Conservation (phyloP, 2,329 filamentous ascomycete genomes). For the Pseudocercospora ulei region DNA sequence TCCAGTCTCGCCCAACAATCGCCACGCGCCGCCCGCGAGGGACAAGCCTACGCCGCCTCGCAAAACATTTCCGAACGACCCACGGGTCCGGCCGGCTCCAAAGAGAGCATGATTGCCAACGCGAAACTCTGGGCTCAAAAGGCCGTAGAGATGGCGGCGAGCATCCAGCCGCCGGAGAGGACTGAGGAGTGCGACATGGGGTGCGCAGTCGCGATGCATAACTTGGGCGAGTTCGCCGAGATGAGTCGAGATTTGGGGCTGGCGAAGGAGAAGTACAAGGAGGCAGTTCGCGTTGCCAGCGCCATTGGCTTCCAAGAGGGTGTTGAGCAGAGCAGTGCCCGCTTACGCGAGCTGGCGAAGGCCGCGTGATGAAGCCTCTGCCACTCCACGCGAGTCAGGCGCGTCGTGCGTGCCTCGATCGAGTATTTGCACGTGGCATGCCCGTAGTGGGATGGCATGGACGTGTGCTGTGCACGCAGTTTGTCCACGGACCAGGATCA, state of each 20-base stretch:
- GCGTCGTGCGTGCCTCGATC: too few species aligned
- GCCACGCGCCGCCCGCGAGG: slow-evolving; percentile 32
- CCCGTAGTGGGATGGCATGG: too few species aligned
- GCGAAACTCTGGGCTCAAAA: slow-evolving; percentile 71
- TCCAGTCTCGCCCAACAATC: slow-evolving; percentile 61
- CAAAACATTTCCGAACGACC: slow-evolving; percentile 33
- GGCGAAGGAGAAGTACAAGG: slow-evolving; percentile 58
- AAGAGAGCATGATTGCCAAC: slow-evolving; percentile 55
- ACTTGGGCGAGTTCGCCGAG: slow-evolving; percentile 72
- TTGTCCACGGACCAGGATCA: too few species aligned
- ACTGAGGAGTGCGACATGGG: slow-evolving; percentile 73
- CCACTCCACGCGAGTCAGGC: too few species aligned
- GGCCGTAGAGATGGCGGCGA: slow-evolving; percentile 56
- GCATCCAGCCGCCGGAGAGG: slow-evolving; percentile 56
- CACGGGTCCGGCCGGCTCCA: slow-evolving; percentile 41
- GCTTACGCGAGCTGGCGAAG: slow-evolving; percentile 34
- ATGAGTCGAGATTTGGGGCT: slow-evolving; percentile 57
- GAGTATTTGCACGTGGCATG: too few species aligned
- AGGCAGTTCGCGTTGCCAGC: slow-evolving; percentile 54
- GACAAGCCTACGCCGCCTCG: slow-evolving; percentile 29
- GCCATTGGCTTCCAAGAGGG: slow-evolving; percentile 43
- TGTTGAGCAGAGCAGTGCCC: slow-evolving; percentile 36
- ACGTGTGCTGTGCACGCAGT: too few species aligned
- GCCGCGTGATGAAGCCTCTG: too few species aligned
- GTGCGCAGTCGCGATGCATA: slow-evolving; percentile 75